Evolutionary conservation across 495 filamentous ascomycete genomes (phyloP), one percentile per base, ranked within the genome.

Genomic region (Penicillium nucicola): DNA sequence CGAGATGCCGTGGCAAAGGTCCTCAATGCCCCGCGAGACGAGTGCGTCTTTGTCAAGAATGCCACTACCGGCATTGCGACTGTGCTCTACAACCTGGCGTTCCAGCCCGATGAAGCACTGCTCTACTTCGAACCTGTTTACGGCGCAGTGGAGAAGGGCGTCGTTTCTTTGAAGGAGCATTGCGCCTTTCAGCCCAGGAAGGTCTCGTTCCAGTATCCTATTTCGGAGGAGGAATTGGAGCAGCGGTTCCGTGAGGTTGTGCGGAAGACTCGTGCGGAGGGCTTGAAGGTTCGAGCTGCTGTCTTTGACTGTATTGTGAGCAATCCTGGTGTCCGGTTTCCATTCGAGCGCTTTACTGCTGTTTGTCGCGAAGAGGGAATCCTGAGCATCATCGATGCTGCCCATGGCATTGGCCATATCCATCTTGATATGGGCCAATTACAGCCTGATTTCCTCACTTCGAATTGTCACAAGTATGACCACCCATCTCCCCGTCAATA

Each of bases 381-480:
- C 0, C 65, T 83, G 59, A 81, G 77, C 56, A 62, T 85, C 17
- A 69, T 96, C n/a, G 90, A 96, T 58, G 90, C 76, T 3, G 90
- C 90, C 4, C 90, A 96, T 62, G 86, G 87, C 4, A 71, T 95
- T 28, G 92, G 92, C 1, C 84, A 91, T 46, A 77, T 96, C 15
- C 71, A 72, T 2, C 68, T 97, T 13, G 77, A 91, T 55, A 69
- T 96, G 17, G 57, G 57, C 0, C 62, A 53, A 18, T 64, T 89
- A n/a, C 75, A 84, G 31, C 83, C 88, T 0, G 91, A 97, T 54
- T 97, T 96, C 66, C 84, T 95, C 53, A 78, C 89, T 8, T 83
- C 75, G 18, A 96, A 96, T 61, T 83, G 81, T 56, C 89, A 97
- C 68, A 97, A 97, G 81, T 83, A 70, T 48, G 69, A 54, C 30